Evolutionary conservation across 2,329 filamentous ascomycete genomes (phyloP), one percentile per base, ranked within the genome.

Genomic region (Pseudogymnoascus sp.): DNA sequence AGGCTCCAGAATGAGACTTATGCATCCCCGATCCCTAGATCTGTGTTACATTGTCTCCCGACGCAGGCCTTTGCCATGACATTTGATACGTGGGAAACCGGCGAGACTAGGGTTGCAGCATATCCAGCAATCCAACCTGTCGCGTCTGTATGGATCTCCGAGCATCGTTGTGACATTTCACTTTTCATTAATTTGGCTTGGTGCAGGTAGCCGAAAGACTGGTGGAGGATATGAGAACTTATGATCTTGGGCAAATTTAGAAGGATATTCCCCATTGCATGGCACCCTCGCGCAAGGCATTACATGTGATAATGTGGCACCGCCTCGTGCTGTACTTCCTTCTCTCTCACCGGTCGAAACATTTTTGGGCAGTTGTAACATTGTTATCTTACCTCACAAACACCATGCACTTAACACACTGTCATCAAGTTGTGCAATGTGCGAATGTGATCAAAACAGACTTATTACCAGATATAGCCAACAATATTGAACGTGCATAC

Each of bases 381-480:
- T 54, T 54, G 5, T 10, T 10, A 33, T 21, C 29, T 15, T 33
- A 8, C 9, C 10, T 54, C 24, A 29, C n/a, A 54, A 54, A 54
- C 47, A 54, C 47, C 47, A 54, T 33, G 47, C 47, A 54, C 15
- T 54, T 54, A 29, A 54, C 47, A 54, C 47, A 54, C 15, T 13
- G 29, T 17, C 47, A 54, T 54, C n/a, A 33, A 33, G 47, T 33
- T 54, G 47, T 54, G 47, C 33, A 54, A 54, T 54, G 33, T 54
- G 47, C 47, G 15, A 54, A 54, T 54, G 47, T 33, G 29, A 54
- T 54, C 47, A 54, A 54, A 54, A 54, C 47, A 33, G 47, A 54
- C 47, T 17, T 33, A 54, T 54, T 54, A 54, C 44, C 44, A 31
- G 26, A 54, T 54, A 54, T 33, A 54, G n/a, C 47, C 33, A 54